Conservation (phyloP, 2,329 filamentous ascomycete species). For the Aaosphaeria pasadenensis region DNA sequence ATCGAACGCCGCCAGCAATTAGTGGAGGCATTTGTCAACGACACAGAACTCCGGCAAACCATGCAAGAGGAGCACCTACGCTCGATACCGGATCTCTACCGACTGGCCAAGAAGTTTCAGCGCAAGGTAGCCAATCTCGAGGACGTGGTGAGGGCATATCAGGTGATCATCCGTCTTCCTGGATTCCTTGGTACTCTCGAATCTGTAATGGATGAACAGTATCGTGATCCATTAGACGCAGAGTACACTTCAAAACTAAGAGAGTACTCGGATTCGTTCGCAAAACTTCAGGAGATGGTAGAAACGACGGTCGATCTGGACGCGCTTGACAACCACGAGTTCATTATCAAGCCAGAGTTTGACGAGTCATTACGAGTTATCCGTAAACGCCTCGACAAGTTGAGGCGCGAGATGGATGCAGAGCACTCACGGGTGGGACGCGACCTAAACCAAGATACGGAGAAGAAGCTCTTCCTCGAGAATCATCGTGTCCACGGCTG, state of each 20-base stretch:
- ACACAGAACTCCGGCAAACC: conserved; percentile 89
- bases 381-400: conserved; percentile 81
- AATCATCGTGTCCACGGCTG: conserved; percentile 95
- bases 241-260: conserved; percentile 81
- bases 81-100: conserved; percentile 89
- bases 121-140: conserved; percentile 86
- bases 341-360: conserved; percentile 98
- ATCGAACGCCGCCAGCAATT: conserved; percentile 91
- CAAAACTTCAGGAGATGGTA: conserved; percentile 93
- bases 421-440: conserved; percentile 75
- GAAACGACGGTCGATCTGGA: conserved; percentile 97
- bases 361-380: conserved; percentile 87
- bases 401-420: conserved; percentile 76
- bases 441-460: conserved; percentile 86
- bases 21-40: conserved; percentile 89
- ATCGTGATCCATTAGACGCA: conserved; percentile 79
- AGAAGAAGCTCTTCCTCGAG: conserved; percentile 98
- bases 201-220: conserved; percentile 91
- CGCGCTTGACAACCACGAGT: conserved; percentile 93
- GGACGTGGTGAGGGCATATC: conserved; percentile 92
- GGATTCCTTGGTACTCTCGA: conserved; percentile 88
- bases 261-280: conserved; percentile 72
- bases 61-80: conserved; percentile 96
- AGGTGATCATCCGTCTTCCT: conserved; percentile 87
- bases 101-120: conserved; percentile 92